Evolutionary conservation across 2,329 filamentous ascomycete genomes (phyloP), one percentile per base, ranked within the genome.

Genomic region (Trichoderma breve): DNA sequence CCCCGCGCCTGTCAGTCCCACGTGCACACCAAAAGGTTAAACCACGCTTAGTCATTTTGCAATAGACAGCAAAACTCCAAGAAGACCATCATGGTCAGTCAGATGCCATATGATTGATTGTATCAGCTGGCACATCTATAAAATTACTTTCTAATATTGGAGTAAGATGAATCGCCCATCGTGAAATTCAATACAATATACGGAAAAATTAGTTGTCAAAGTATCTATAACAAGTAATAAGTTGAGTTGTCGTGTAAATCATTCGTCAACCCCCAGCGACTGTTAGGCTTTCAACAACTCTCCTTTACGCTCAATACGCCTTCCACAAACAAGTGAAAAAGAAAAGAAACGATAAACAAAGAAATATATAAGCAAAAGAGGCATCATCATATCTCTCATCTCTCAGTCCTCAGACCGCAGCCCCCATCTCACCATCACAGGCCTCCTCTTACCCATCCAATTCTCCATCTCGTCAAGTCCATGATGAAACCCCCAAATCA

Each of bases 381-480:
- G 0, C 15, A 51, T 8, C 34, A 32, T n/a, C 58, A 62, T 43
- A 18, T 21, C 26, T 21, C n/a, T 8, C 47, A 7, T 2, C 1
- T 32, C 28, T 51, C 58, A 39, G 32, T 18, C n/a, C 18, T 57
- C 58, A 12, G 58, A 15, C 14, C 32, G 55, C 68, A 71, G 12
- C 21, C 68, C 68, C 68, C 68, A 71, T 58, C 18, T 43, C 26
- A 57, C 24, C 68, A 43, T 5, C 47, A 24, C 24, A 18, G 68
- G 47, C 43, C 24, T 71, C 47, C 47, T 12, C 21, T 53, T 51
- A 5, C 60, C 68, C 21, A 65, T 26, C 68, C 68, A 71, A 43
- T 57, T 55, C 32, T 64, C 32, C 60, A 71, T 63, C 43, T 39
- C 12, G 4, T 71, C 68, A 30, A 71, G 68, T 5, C 68, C 68